Base-by-base conservation (phyloP, 345 rosid genomes). In the Capsella bursapastoris region DNA sequence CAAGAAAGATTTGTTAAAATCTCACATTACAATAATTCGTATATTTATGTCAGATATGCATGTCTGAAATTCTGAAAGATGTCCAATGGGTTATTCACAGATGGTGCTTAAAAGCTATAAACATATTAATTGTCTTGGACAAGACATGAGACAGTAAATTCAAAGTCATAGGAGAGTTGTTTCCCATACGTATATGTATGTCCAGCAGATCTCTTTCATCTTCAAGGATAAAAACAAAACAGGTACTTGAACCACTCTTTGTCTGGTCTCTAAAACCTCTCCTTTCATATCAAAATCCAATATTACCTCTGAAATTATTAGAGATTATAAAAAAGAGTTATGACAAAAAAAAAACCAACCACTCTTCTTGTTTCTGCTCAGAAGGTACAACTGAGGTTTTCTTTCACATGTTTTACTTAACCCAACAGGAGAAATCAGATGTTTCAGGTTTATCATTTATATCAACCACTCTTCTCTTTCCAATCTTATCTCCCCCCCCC, bases 151-250 rank as follows among this genome's bases (percentile, higher is more conserved):
- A 60, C 73, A 52, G 38, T 52, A 53, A 75, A 68, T 52, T 61
- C 16, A 68, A 52, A 37, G 70, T 41, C 74, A 68, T 76, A n/a
- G 15, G 74, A 32, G 64, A 43, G 69, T 22, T 29, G 44, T 52
- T 31, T 15, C 25, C 25, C 55, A 45, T 12, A 14, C 48, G 66
- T 29, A 29, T 22, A 74, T 16, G 31, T 27, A 56, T 22, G 51
- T 66, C 61, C 76, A 72, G 37, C 45, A 62, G 45, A n/a, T 41
- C 47, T 73, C 16, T 65, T 61, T 76, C 74, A 76, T 48, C 34
- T 53, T 76, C 74, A 76, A 35, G 70, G 64, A 76, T 62, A 76
- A 44, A 75, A 62, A 76, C 79, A 69, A 76, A 32, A 76, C 65
- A 34, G 41, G 79, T 61, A 75, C 79, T 75, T 61, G 69, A 75